Conservation (phyloP, 2,329 filamentous ascomycete species). For the Zymoseptoria tritici region DNA sequence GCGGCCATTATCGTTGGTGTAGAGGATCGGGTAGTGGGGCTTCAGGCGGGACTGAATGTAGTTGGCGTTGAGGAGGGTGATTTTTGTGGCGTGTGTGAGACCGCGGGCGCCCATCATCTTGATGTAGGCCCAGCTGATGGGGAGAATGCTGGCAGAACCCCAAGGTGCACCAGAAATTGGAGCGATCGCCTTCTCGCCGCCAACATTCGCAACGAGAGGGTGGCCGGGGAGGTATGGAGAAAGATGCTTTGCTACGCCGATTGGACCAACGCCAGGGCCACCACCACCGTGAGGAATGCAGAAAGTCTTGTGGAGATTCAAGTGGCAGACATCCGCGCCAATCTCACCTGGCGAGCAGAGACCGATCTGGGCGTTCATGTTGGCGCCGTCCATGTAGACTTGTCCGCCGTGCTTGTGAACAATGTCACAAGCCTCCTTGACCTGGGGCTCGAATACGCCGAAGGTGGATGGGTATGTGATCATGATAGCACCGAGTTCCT, state of each 20-base stretch:
- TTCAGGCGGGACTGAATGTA: slow-evolving; percentile 86
- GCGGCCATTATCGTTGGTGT: slow-evolving; percentile 79
- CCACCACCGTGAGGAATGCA: slow-evolving; percentile 95
- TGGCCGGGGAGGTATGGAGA: slow-evolving; percentile 68
- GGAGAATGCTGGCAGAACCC: slow-evolving; percentile 84
- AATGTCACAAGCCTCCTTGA: slow-evolving; percentile 76
- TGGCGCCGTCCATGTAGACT: slow-evolving; percentile 98
- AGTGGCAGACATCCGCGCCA: slow-evolving; percentile 90
- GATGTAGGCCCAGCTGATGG: slow-evolving; percentile 93
- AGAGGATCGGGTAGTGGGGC: slow-evolving; percentile 83
- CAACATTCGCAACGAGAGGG: slow-evolving; percentile 49
- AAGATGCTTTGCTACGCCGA: slow-evolving; percentile 81
- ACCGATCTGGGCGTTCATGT: slow-evolving; percentile 97
- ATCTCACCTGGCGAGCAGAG: slow-evolving; percentile 92
- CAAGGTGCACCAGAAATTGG: slow-evolving; percentile 76
- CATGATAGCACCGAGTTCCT: slow-evolving; percentile 88
- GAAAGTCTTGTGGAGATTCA: slow-evolving; percentile 98
- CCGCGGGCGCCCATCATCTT: slow-evolving; percentile 83
- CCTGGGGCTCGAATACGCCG: slow-evolving; percentile 84
- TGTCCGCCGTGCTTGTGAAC: slow-evolving; percentile 85
- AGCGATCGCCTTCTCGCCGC: slow-evolving; percentile 52
- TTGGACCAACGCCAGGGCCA: slow-evolving; percentile 86
- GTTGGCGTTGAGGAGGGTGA: slow-evolving; percentile 93
- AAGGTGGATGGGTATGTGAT: slow-evolving; percentile 94
- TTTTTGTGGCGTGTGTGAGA: slow-evolving; percentile 80